These are phyloP conservation scores for Cladochytrium replicatum DNA, from an alignment of 192 early-diverging fungal species.

Conservation along the genomic window DNA sequence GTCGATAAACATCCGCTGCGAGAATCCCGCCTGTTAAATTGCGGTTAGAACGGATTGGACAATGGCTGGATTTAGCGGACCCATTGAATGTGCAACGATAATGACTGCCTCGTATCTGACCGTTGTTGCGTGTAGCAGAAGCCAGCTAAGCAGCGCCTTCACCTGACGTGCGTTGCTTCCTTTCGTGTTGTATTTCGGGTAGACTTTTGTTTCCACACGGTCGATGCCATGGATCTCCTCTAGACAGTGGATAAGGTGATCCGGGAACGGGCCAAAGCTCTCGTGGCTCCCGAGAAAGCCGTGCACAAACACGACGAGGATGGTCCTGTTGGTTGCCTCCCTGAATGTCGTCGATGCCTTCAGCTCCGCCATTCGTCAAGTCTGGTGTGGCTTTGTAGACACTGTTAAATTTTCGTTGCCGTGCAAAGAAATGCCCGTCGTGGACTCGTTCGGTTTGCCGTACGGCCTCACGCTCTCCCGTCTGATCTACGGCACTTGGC, in stretches of 20 bases:
- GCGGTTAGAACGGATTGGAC: neutral
- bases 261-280: constrained; percentile 29
- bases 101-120: constrained; percentile 23
- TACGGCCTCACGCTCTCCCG: constrained; percentile 24
- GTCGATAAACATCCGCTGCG: constrained; percentile 18
- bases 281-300: constrained; percentile 39
- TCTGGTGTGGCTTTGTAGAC: too few relatives aligned
- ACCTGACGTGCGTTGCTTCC: constrained; percentile 23
- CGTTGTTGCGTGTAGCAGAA: constrained; percentile 20
- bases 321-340: too few relatives aligned
- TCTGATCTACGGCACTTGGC: constrained; percentile 30
- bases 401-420: too few relatives aligned
- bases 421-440: too few relatives aligned
- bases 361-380: too few relatives aligned
- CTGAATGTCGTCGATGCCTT: too few relatives aligned
- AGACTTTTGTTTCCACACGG: constrained; percentile 13
- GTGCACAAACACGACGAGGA: constrained; percentile 35
- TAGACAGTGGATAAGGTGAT: constrained; percentile 14
- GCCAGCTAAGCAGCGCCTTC: constrained; percentile 23
- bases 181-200: constrained; percentile 26
- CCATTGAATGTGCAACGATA: constrained; percentile 22
- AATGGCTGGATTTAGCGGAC: neutral
- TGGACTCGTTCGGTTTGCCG: too few relatives aligned
- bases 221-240: constrained; percentile 1
- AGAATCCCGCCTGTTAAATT: constrained; percentile 42